phyloP scores from a whole-genome alignment of 192 early-diverging fungal genomes.

The Jimgerdemannia lactiflua region DNA sequence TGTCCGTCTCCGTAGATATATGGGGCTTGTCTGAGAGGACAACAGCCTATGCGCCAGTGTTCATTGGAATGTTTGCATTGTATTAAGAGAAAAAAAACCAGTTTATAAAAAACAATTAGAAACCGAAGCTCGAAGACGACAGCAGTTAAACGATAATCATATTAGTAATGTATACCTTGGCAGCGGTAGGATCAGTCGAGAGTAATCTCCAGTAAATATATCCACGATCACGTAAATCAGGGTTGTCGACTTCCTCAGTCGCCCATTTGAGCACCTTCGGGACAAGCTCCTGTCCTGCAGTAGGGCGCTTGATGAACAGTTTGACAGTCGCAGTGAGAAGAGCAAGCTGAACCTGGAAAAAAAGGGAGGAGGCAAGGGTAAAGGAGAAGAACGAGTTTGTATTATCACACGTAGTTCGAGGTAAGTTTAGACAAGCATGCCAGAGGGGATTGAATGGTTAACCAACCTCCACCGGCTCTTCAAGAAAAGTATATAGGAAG shows the following conservation, averaged over 20 bases:
- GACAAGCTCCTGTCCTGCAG: constrained; percentile 88
- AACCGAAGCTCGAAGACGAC: too few species aligned
- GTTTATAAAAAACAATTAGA: constrained; percentile 1
- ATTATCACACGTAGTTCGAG: neutral
- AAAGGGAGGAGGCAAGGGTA: constrained; percentile 2
- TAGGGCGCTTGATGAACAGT: constrained; percentile 91
- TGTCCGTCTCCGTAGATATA: constrained; percentile 93
- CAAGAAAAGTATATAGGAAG: constrained; percentile 88
- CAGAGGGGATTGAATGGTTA: neutral
- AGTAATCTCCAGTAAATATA: constrained; percentile 98
- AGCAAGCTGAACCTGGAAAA: constrained; percentile 75
- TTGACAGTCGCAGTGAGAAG: constrained; percentile 96
- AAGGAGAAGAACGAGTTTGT: constrained; percentile 1
- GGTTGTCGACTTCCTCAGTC: constrained; percentile 94
- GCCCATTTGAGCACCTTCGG: constrained; percentile 93
- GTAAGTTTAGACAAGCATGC: neutral
- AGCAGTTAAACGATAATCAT: neutral
- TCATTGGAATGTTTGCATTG: neutral
- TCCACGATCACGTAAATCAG: constrained; percentile 95
- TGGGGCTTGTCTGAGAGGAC: constrained; percentile 92
- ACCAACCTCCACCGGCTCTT: constrained; percentile 73
- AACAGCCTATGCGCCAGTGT: constrained; percentile 53
- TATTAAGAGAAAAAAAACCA: neutral
- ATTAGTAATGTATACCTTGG: constrained; percentile 52
- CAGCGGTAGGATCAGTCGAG: constrained; percentile 89